Evolutionary conservation across 805 yeast species (phyloP).

Genomic region (Saccharomycopsis sp.): DNA sequence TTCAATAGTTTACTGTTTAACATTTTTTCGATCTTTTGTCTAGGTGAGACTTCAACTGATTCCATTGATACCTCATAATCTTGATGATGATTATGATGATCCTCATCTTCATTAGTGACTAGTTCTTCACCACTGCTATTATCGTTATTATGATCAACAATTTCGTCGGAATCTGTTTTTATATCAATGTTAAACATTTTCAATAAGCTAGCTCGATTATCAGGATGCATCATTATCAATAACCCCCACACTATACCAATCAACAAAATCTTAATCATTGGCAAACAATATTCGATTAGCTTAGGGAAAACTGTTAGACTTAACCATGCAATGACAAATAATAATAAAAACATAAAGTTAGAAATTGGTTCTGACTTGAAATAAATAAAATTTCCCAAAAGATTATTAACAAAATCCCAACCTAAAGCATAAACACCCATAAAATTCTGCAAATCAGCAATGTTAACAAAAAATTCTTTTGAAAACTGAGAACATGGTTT

Average conservation of each 20-base stretch:
- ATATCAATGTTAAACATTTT: slow-evolving; percentile 25
- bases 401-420: slow-evolving; percentile 49
- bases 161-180: neutral
- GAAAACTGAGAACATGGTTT: slow-evolving; percentile 53
- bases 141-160: neutral
- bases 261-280: slow-evolving; percentile 31
- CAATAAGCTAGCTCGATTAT: slow-evolving; percentile 40
- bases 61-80: no score
- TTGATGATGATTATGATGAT: no score
- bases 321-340: slow-evolving; percentile 28
- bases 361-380: slow-evolving; percentile 59
- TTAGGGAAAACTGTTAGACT: slow-evolving; percentile 27
- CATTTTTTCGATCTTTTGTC: neutral
- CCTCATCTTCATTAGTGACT: neutral
- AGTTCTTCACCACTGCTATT: neutral
- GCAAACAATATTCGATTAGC: slow-evolving; percentile 26
- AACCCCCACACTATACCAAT: slow-evolving; percentile 45
- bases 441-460: slow-evolving; percentile 80
- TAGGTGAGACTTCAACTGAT: no score
- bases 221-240: slow-evolving; percentile 44
- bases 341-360: slow-evolving; percentile 35
- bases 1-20: neutral
- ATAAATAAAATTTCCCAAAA: slow-evolving; percentile 51
- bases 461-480: slow-evolving; percentile 66
- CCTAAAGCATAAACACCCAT: slow-evolving; percentile 56